phyloP scores from a whole-genome alignment of 306 rosid species.

The Citrullus colocynthis region DNA sequence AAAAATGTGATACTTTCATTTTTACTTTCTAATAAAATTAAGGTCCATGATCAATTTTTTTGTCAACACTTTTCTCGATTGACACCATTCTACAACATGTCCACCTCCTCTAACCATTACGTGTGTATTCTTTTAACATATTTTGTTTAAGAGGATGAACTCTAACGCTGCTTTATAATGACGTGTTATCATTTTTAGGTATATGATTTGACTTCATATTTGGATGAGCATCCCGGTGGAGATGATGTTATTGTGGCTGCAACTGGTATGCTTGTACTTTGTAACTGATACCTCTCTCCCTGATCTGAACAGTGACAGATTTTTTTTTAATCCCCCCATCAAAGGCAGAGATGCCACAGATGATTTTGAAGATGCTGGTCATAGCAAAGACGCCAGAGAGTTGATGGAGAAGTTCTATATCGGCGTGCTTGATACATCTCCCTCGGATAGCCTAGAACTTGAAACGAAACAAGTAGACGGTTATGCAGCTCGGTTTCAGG shows the following conservation, averaged over 20 bases:
- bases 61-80: not conserved
- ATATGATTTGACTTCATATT: slow-evolving; percentile 59
- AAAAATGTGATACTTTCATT: not conserved
- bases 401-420: slow-evolving; percentile 50
- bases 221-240: slow-evolving; percentile 96
- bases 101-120: not conserved
- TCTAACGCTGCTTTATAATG: not conserved
- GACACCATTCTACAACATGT: not conserved
- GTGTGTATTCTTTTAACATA: not conserved
- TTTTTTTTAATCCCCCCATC: not conserved
- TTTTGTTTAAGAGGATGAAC: not conserved
- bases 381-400: slow-evolving; percentile 59
- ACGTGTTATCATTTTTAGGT: slow-evolving; percentile 27
- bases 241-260: slow-evolving; percentile 61
- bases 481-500: slow-evolving; percentile 22
- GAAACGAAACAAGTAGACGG: slow-evolving; percentile 13
- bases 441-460: slow-evolving; percentile 15
- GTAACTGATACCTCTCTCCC: not conserved
- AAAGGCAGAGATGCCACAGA: slow-evolving; percentile 78
- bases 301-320: slow-evolving; percentile 1
- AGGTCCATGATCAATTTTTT: not conserved
- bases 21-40: not conserved
- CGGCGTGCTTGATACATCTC: slow-evolving; percentile 54
- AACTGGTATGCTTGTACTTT: slow-evolving; percentile 39
- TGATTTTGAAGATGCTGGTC: slow-evolving; percentile 95